phyloP scores from a whole-genome alignment of 2,329 filamentous ascomycete species.

The Elsinoe perseae region DNA sequence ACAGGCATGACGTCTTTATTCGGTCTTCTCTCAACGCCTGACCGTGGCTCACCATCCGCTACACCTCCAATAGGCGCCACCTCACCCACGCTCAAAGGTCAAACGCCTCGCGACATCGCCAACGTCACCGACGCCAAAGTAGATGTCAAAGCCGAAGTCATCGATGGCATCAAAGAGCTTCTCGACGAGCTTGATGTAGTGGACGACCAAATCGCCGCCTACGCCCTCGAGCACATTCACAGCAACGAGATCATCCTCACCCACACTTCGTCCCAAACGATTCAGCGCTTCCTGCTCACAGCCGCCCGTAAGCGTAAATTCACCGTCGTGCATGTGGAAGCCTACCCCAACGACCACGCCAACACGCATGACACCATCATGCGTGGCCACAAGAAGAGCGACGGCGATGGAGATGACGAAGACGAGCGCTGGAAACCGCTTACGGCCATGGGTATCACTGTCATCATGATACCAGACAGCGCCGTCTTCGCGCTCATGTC shows the following conservation, averaged over 20 bases:
- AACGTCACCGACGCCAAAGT: constrained; percentile 35
- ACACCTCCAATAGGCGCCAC: constrained; percentile 43
- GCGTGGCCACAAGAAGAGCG: constrained; percentile 43
- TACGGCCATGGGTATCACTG: constrained; percentile 66
- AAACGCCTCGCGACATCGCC: constrained; percentile 29
- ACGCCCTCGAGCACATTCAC: constrained; percentile 86
- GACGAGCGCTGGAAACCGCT: constrained; percentile 66
- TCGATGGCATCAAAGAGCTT: constrained; percentile 90
- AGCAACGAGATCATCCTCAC: constrained; percentile 88
- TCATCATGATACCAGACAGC: constrained; percentile 76
- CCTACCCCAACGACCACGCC: constrained; percentile 60
- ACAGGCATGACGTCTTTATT: constrained; percentile 39
- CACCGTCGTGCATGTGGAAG: constrained; percentile 76
- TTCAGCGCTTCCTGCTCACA: constrained; percentile 81
- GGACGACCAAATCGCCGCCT: constrained; percentile 84
- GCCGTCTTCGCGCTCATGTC: constrained; percentile 92
- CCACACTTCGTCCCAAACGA: constrained; percentile 74
- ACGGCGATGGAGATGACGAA: constrained; percentile 39
- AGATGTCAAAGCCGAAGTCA: constrained; percentile 79
- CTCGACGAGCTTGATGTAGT: constrained; percentile 90
- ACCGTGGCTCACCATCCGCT: constrained; percentile 36
- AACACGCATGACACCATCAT: constrained; percentile 54
- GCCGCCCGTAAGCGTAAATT: constrained; percentile 87
- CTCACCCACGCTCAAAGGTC: constrained; percentile 44
- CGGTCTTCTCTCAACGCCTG: constrained; percentile 48